Percentiles rank a stretch among this genome's conserved stretches.
These are phyloP conservation scores for Metschnikowia chrysomelidarum DNA, from an alignment of 805 yeast species.

Conservation along the genomic window DNA sequence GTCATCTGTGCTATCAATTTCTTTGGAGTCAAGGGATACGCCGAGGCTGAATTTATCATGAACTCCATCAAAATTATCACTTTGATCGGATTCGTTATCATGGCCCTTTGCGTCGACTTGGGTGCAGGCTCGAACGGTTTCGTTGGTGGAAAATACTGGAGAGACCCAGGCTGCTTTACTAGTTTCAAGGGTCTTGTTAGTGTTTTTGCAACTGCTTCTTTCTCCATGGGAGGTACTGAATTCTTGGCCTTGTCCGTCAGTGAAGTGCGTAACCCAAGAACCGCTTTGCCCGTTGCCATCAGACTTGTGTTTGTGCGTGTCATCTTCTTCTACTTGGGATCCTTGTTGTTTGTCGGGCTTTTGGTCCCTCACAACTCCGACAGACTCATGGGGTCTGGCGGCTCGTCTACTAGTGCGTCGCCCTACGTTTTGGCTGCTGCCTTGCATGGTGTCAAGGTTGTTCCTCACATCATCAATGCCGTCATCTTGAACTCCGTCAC, in stretches of 20 bases:
- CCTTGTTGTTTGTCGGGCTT: conserved; percentile 37
- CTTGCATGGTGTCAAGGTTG: conserved; percentile 24
- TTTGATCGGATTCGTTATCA: conserved; percentile 39
- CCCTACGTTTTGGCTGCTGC: conserved; percentile 28
- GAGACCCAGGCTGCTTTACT: conserved; percentile 36
- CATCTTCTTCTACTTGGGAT: conserved; percentile 38
- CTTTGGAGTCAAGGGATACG: conserved; percentile 46
- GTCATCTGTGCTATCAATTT: conserved; percentile 45
- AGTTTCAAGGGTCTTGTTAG: conserved; percentile 38
- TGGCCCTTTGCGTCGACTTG: conserved; percentile 37
- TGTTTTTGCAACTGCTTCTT: conserved; percentile 40
- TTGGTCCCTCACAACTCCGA: conserved; percentile 36
- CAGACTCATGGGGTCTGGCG: conserved; percentile 32
- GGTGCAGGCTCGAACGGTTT: conserved; percentile 30
- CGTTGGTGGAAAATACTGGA: conserved; percentile 41
- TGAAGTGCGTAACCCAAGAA: conserved; percentile 38
- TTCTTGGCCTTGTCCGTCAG: conserved; percentile 39
- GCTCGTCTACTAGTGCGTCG: conserved; percentile 26
- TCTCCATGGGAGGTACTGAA: conserved; percentile 41
- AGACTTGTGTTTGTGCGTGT: conserved; percentile 40
- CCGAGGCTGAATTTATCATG: conserved; percentile 41
- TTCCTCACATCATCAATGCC: conserved; percentile 31
- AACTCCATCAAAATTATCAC: conserved; percentile 35
- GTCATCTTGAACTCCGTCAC: conserved; percentile 30
- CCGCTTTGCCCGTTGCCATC: conserved; percentile 41